Conservation (phyloP, 805 yeast genomes). For the Pichia paraexigua region DNA sequence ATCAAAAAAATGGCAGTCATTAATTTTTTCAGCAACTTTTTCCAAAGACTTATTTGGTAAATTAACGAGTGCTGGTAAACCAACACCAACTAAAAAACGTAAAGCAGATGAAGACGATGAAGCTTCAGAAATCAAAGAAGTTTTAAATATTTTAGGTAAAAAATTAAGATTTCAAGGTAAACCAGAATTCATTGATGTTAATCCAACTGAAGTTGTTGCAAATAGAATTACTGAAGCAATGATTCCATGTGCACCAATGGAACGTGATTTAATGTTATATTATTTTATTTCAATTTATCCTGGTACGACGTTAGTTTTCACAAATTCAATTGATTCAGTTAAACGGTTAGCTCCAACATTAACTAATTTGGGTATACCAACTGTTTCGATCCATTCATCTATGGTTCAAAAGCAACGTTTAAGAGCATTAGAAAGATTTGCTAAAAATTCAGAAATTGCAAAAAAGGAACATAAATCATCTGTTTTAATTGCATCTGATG, state of each 20-base stretch:
- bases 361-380: constrained; percentile 56
- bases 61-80: constrained; percentile 38
- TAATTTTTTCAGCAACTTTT: constrained; percentile 94
- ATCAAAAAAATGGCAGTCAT: constrained; percentile 53
- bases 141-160: constrained; percentile 53
- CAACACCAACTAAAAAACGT: constrained; percentile 22
- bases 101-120: constrained; percentile 22
- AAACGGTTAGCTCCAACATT: constrained; percentile 75
- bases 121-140: constrained; percentile 40
- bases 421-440: constrained; percentile 76
- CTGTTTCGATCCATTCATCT: constrained; percentile 79
- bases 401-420: constrained; percentile 94
- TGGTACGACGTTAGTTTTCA: constrained; percentile 83
- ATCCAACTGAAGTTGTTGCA: constrained; percentile 77
- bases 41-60: constrained; percentile 75
- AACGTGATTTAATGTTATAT: constrained; percentile 83
- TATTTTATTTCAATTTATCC: constrained; percentile 82
- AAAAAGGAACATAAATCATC: constrained; percentile 40
- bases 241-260: constrained; percentile 84
- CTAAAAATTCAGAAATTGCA: constrained; percentile 32
- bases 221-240: constrained; percentile 72
- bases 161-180: constrained; percentile 63
- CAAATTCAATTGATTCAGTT: constrained; percentile 93
- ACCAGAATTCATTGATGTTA: constrained; percentile 74
- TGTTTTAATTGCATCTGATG: constrained; percentile 89